Conservation (phyloP, 257 asterid genomes). For the Solanum ossicruentum region DNA sequence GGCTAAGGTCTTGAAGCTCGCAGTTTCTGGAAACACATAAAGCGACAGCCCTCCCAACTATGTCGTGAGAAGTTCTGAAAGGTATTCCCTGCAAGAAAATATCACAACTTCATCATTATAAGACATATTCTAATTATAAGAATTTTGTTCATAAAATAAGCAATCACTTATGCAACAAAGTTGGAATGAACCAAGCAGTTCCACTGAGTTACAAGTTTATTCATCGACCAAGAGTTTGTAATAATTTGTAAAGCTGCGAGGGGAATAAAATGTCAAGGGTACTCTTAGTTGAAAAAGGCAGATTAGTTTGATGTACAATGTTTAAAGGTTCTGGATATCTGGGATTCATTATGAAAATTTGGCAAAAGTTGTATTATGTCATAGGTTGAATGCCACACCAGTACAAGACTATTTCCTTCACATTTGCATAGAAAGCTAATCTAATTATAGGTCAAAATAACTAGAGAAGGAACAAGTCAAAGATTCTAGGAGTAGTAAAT, state of each 20-base stretch:
- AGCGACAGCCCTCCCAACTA: conserved; percentile 83
- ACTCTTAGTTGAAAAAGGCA: neutral
- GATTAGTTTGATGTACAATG: neutral
- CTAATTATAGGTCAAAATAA: neutral
- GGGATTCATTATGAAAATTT: neutral
- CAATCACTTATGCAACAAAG: neutral
- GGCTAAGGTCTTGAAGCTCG: conserved; percentile 55
- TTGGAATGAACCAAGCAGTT: neutral
- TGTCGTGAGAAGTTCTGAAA: conserved; percentile 90
- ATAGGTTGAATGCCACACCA: neutral
- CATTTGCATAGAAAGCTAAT: neutral
- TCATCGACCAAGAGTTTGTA: neutral
- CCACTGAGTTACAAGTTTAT: neutral
- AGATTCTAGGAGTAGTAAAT: neutral
- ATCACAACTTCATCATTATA: neutral
- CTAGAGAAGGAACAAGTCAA: neutral
- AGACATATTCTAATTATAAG: neutral
- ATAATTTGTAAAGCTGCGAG: neutral
- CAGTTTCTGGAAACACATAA: conserved; percentile 54
- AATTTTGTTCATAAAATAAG: neutral
- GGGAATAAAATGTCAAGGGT: neutral
- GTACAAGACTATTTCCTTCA: neutral
- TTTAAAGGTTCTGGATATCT: neutral
- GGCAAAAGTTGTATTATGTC: neutral
- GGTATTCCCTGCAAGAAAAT: conserved; percentile 57